Evolutionary conservation across 495 filamentous ascomycete genomes (phyloP), one percentile per base, ranked within the genome.

Genomic region (Cercophora scortea): DNA sequence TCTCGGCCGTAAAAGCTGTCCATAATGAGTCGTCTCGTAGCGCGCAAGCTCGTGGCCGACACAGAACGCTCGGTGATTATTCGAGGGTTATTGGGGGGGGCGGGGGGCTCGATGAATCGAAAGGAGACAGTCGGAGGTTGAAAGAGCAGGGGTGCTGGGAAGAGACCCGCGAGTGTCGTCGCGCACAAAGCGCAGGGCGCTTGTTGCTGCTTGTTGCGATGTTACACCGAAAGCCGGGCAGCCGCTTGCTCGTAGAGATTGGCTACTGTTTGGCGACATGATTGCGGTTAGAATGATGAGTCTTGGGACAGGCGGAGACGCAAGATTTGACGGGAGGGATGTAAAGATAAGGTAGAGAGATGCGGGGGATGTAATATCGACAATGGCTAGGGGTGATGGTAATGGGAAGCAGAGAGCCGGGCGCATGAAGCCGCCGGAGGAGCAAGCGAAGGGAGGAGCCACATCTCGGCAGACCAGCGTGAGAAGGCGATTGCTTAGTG

Each of bases 231-330:
- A 59, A 57, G 49, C 50, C 55, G 59, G 58, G 32, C 45, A 45
- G 43, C 33, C 47, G 39, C 54, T 61, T 56, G 60, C 61, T 54
- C 53, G 55, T 41, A 51, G 50, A 54, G 38, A 38, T 56, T 58
- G 64, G 55, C 69, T 64, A 67, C 66, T 73, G 69, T 75, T 74
- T 73, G 70, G 65, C 69, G 63, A 67, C 63, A 70, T 72, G 68
- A 70, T 74, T 73, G 70, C 65, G 61, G 73, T 77, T 77, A 77
- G 73, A 77, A 67, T 54, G 65, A 66, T 61, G 61, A 69, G 63
- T 62, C 65, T 67, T 36, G 55, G 63, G 36, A 51, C 57, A 54
- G 57, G 58, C 55, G 56, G 60, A 48, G 58, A 51, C 10, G 48
- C 16, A 53, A 25, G 25, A 25, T 25, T 25, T 25, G 25, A 25